phyloP scores from a whole-genome alignment of 2,329 filamentous ascomycete species.

The Trichothecium roseum region DNA sequence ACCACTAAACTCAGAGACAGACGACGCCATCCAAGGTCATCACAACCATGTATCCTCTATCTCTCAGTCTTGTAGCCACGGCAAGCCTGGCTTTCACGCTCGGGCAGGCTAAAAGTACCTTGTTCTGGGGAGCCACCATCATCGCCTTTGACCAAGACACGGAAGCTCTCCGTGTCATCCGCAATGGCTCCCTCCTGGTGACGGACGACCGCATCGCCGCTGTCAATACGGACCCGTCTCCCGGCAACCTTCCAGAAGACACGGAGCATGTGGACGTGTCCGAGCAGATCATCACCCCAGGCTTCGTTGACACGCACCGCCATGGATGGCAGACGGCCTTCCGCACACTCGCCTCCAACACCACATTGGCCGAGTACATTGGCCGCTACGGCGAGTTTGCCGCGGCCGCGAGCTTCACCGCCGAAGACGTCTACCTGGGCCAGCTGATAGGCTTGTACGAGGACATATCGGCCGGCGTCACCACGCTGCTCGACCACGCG shows the following conservation, averaged over 20 bases:
- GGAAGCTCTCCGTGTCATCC: conserved; percentile 23
- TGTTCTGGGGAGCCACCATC: conserved; percentile 26
- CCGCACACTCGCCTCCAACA: conserved; percentile 42
- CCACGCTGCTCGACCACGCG: conserved; percentile 41
- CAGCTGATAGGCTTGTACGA: conserved; percentile 38
- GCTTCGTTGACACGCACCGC: conserved; percentile 47
- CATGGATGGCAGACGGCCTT: conserved; percentile 46
- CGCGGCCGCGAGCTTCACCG: conserved; percentile 19
- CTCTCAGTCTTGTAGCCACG: too few relatives aligned
- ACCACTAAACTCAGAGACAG: too few relatives aligned
- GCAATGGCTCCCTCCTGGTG: conserved; percentile 29
- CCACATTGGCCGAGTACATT: conserved; percentile 37
- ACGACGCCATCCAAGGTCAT: too few relatives aligned
- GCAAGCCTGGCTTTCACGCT: too few relatives aligned
- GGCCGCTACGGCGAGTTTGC: conserved; percentile 22
- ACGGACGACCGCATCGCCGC: conserved; percentile 23
- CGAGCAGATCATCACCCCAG: conserved; percentile 41
- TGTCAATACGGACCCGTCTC: conserved; percentile 16
- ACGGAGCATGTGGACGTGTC: conserved; percentile 30
- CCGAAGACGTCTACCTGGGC: conserved; percentile 35
- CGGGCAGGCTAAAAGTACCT: conserved; percentile 1
- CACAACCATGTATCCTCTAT: too few relatives aligned
- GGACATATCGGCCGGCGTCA: conserved; percentile 40
- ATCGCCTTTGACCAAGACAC: conserved; percentile 25
- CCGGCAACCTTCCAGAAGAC: background rate